Evolutionary conservation across 176 grass and related monocot species (phyloP).

Genomic region (Thinopyrum elongatum): DNA sequence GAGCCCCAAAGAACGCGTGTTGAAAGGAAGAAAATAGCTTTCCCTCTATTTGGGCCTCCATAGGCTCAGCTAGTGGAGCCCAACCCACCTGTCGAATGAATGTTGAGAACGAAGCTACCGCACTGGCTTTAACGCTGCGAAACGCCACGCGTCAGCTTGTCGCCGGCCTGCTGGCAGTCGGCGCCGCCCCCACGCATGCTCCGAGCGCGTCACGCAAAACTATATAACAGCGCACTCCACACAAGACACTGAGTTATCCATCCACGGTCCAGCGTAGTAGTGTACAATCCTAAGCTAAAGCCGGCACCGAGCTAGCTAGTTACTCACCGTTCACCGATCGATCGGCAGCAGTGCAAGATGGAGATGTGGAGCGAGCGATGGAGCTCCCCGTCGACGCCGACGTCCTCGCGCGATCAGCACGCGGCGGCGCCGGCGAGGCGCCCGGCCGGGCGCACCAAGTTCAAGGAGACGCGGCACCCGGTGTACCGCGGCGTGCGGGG

Average conservation of each 20-base stretch:
- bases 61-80: background rate
- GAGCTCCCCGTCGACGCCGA: constrained; percentile 5
- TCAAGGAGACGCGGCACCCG: constrained; percentile 82
- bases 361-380: constrained; percentile 14
- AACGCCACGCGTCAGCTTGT: background rate
- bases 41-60: background rate
- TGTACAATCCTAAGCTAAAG: no score
- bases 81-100: background rate
- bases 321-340: no score
- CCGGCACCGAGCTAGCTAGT: no score
- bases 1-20: background rate
- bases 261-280: no score
- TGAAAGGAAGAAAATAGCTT: background rate
- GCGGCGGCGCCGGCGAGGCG: constrained; percentile 39
- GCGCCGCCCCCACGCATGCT: background rate
- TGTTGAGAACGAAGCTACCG: background rate
- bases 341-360: background rate
- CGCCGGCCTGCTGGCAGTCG: background rate
- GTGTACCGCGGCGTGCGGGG: constrained; percentile 71
- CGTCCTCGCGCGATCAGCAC: background rate
- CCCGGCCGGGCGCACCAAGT: constrained; percentile 69
- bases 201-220: background rate
- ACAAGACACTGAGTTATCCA: background rate
- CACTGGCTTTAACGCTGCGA: background rate
- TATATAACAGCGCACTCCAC: background rate